Percentiles rank a stretch among this genome's conserved stretches.
Conservation (phyloP, 2,329 filamentous ascomycete species). For the Fusarium dimerum region DNA sequence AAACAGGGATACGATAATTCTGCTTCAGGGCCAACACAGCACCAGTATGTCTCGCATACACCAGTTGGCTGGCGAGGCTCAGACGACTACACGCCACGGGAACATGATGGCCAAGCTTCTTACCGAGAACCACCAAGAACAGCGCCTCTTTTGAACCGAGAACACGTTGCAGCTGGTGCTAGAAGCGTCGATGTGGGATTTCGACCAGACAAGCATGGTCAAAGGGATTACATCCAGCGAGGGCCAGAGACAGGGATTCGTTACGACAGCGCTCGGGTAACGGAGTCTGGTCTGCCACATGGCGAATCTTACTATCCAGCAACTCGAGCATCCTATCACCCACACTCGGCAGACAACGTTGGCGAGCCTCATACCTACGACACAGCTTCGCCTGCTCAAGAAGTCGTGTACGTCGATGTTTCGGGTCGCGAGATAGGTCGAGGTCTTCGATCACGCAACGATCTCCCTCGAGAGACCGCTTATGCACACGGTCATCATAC, state of each 20-base stretch:
- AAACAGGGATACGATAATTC: background rate
- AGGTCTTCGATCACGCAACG: constrained; percentile 18
- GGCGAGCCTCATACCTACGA: constrained; percentile 1
- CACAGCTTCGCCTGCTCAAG: constrained; percentile 12
- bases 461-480: constrained; percentile 11
- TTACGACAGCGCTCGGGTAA: background rate
- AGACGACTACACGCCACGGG: background rate
- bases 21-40: background rate
- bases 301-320: background rate
- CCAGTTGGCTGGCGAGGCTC: background rate
- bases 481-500: constrained; percentile 2
- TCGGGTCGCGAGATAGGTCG: constrained; percentile 26
- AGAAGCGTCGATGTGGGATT: background rate
- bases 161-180: background rate
- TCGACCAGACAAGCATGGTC: background rate
- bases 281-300: background rate
- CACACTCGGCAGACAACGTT: background rate
- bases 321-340: background rate
- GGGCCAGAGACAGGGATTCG: background rate
- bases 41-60: background rate
- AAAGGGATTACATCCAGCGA: background rate
- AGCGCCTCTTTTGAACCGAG: background rate
- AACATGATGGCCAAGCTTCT: background rate
- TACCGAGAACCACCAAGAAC: background rate
- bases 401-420: constrained; percentile 28